A percentile compares a stretch with the other conserved stretches of the same genome.
These are phyloP conservation scores for Ceratocystis harringtonii DNA, from an alignment of 2,329 filamentous ascomycete species.

Conservation along the genomic window DNA sequence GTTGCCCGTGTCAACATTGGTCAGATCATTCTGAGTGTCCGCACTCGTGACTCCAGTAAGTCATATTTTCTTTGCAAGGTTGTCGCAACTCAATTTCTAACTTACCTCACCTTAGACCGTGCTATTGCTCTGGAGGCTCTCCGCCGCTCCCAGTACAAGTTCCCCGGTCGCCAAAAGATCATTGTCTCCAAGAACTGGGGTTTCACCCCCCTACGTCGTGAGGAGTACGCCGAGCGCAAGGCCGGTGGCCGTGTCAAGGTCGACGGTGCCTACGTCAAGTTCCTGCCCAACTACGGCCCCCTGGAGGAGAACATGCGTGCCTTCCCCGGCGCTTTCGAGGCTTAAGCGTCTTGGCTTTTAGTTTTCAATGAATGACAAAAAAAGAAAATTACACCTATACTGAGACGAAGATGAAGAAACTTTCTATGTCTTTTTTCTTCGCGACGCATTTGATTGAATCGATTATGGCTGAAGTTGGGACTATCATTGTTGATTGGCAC, in stretches of 20 bases:
- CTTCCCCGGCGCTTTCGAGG: slow-evolving; percentile 84
- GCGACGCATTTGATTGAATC: neutral
- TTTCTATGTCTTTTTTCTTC: neutral
- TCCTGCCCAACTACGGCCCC: slow-evolving; percentile 85
- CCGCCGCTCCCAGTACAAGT: slow-evolving; percentile 99
- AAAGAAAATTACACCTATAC: slow-evolving; percentile 11
- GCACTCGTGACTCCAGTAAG: slow-evolving; percentile 84
- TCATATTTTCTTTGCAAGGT: slow-evolving; percentile 20
- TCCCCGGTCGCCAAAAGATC: slow-evolving; percentile 99
- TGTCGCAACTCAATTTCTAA: neutral
- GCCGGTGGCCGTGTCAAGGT: slow-evolving; percentile 84
- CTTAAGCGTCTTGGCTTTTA: slow-evolving; percentile 28
- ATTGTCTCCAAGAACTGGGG: slow-evolving; percentile 99
- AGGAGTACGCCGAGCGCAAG: slow-evolving; percentile 95
- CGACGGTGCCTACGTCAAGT: slow-evolving; percentile 98
- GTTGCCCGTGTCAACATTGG: slow-evolving; percentile 99
- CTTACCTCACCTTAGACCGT: slow-evolving; percentile 43
- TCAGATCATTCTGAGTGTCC: slow-evolving; percentile 94
- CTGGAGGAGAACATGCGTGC: slow-evolving; percentile 77
- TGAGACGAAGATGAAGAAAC: too few relatives aligned
- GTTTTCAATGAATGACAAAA: slow-evolving; percentile 18
- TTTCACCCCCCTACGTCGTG: slow-evolving; percentile 94
- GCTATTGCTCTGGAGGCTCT: slow-evolving; percentile 93
- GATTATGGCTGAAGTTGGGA: neutral
- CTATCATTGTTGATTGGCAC: neutral